Conservation (phyloP, 2,329 filamentous ascomycete genomes). For the Tetracladium maxilliforme region DNA sequence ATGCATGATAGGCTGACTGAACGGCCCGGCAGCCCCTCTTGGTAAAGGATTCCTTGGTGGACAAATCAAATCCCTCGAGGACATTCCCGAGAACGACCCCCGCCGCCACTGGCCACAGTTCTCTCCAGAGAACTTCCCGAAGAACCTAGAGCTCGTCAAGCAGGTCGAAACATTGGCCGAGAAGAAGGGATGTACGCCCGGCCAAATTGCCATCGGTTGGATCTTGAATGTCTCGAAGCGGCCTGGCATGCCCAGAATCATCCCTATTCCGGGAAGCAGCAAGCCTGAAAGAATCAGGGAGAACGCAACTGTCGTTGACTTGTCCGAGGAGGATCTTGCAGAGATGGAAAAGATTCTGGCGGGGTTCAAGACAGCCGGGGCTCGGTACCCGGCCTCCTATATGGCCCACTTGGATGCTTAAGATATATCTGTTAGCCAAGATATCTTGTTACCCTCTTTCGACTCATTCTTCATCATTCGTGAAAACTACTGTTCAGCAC, state of each 20-base stretch:
- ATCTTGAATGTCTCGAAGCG: slow-evolving; percentile 10
- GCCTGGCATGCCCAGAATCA: slow-evolving; percentile 1
- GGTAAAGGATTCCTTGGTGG: slow-evolving; percentile 32
- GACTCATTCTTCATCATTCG: no score
- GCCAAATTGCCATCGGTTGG: slow-evolving; percentile 35
- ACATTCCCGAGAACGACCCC: slow-evolving; percentile 24
- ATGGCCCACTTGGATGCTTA: no score
- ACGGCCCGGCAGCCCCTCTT: no score
- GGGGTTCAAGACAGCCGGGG: slow-evolving; percentile 6
- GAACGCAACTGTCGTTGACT: slow-evolving; percentile 12
- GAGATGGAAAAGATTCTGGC: slow-evolving; percentile 12
- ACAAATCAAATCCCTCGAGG: slow-evolving; percentile 23
- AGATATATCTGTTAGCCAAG: no score
- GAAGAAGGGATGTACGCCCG: slow-evolving; percentile 24
- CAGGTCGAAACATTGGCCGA: slow-evolving; percentile 24
- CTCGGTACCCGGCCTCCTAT: no score
- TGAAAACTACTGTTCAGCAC: no score
- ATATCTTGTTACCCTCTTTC: no score
- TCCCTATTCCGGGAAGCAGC: slow-evolving; percentile 7
- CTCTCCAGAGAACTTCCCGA: slow-evolving; percentile 22
- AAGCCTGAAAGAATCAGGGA: slow-evolving; percentile 12
- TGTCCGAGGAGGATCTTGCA: slow-evolving; percentile 13
- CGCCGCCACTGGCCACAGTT: slow-evolving; percentile 7
- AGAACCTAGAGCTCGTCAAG: slow-evolving; percentile 28
- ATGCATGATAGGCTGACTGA: no score